phyloP scores from a whole-genome alignment of 495 filamentous ascomycete genomes.

The Penicillium canescens region DNA sequence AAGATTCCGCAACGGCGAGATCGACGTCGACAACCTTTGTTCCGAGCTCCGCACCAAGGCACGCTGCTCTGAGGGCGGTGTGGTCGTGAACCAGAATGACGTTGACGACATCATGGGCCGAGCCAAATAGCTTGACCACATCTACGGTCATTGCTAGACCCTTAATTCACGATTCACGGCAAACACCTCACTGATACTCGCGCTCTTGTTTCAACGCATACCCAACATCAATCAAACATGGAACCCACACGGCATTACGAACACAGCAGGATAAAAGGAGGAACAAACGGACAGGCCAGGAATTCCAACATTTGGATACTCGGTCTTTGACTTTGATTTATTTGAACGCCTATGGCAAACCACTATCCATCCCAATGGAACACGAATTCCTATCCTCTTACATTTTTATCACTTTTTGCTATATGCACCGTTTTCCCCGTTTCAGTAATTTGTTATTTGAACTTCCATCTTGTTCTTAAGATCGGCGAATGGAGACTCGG shows the following conservation, averaged over 20 bases:
- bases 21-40: constrained; percentile 92
- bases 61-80: constrained; percentile 88
- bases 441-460: constrained; percentile 2
- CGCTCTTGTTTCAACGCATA: constrained; percentile 27
- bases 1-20: constrained; percentile 80
- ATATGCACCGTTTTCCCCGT: not conserved
- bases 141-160: not conserved
- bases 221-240: constrained; percentile 27
- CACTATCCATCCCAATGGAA: not conserved
- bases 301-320: not conserved
- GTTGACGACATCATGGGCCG: constrained; percentile 78
- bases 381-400: not conserved
- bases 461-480: constrained; percentile 5
- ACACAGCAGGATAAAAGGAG: constrained; percentile 20
- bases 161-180: constrained; percentile 27
- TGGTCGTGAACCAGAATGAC: constrained; percentile 88
- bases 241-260: constrained; percentile 28
- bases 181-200: constrained; percentile 15
- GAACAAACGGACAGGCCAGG: not conserved
- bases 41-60: constrained; percentile 94
- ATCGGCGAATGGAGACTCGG: constrained; percentile 19
- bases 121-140: constrained; percentile 28
- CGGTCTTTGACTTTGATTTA: not conserved
- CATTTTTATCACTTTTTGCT: not conserved
- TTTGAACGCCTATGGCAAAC: constrained; percentile 4